A percentile compares a stretch with the other conserved stretches of the same genome.
Conservation (phyloP, 139 green algal species). For the Zygnema cylindricum region DNA sequence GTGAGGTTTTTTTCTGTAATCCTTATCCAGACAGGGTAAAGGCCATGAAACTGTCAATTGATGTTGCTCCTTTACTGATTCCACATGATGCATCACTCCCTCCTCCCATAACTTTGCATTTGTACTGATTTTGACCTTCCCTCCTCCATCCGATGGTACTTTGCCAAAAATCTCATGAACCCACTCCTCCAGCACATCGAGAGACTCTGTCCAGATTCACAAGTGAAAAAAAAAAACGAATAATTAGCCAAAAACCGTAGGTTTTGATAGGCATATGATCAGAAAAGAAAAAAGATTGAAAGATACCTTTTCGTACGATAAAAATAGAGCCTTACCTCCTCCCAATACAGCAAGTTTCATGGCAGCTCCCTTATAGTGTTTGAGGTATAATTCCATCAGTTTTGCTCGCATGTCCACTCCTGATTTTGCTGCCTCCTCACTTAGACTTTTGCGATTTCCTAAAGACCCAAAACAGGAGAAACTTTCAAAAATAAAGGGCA, state of each 20-base stretch:
- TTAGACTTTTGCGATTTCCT: conserved; percentile 79
- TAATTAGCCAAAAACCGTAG: no score
- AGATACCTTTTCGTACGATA: no score
- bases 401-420: conserved; percentile 75
- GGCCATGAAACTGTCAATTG: conserved; percentile 79
- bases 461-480: background rate
- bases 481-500: no score
- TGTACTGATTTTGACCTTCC: background rate
- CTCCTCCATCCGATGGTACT: conserved; percentile 18
- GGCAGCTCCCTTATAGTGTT: conserved; percentile 86
- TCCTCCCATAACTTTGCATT: background rate
- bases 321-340: conserved; percentile 40
- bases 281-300: no score
- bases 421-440: conserved; percentile 68
- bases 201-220: conserved; percentile 66
- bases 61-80: conserved; percentile 83
- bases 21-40: conserved; percentile 77
- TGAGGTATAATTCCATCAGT: conserved; percentile 85
- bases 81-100: conserved; percentile 61
- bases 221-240: conserved; percentile 11
- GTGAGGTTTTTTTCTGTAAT: conserved; percentile 84
- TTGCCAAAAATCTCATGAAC: conserved; percentile 68
- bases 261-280: no score
- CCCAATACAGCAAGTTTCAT: conserved; percentile 94
- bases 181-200: conserved; percentile 80